Percentiles rank a stretch among this genome's conserved stretches.
Evolutionary conservation across 1,139 yeast genomes (phyloP).

Genomic region (Saccharomyces hybrid): DNA sequence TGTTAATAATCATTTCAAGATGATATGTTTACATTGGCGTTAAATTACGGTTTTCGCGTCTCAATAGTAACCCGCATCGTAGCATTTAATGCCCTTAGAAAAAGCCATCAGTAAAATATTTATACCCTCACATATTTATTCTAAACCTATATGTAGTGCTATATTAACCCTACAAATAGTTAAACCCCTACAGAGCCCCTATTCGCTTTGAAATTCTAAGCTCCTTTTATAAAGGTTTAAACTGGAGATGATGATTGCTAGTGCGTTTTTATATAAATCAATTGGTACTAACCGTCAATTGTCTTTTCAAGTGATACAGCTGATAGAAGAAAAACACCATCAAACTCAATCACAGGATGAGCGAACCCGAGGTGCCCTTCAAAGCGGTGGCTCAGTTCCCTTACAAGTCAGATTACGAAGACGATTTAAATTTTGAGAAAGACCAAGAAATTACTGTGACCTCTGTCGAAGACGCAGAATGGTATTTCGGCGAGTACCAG

Average conservation of each 20-base stretch:
- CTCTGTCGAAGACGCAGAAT: conserved; percentile 78
- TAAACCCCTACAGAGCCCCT: too few species aligned
- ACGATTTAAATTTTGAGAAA: conserved; percentile 64
- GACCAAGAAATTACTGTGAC: conserved; percentile 71
- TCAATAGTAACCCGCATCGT: background rate
- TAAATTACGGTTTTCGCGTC: background rate
- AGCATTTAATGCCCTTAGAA: background rate
- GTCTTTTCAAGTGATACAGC: background rate
- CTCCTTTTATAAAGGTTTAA: too few species aligned
- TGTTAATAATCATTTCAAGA: background rate
- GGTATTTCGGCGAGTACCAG: conserved; percentile 69
- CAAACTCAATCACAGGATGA: conserved; percentile 7
- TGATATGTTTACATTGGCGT: background rate
- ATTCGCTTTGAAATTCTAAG: too few species aligned
- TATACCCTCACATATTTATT: background rate
- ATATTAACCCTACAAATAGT: too few species aligned
- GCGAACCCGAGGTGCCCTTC: conserved; percentile 43
- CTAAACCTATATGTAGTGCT: too few species aligned
- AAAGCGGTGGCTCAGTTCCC: conserved; percentile 63
- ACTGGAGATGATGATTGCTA: too few species aligned
- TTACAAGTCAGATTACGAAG: conserved; percentile 72
- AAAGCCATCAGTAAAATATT: background rate
- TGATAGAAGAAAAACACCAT: background rate
- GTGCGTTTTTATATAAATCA: background rate
- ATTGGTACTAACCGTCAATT: background rate